Percentiles rank a stretch among this genome's conserved stretches.
Conservation (phyloP, 2,329 filamentous ascomycete species). For the Rosellinia necatrix region DNA sequence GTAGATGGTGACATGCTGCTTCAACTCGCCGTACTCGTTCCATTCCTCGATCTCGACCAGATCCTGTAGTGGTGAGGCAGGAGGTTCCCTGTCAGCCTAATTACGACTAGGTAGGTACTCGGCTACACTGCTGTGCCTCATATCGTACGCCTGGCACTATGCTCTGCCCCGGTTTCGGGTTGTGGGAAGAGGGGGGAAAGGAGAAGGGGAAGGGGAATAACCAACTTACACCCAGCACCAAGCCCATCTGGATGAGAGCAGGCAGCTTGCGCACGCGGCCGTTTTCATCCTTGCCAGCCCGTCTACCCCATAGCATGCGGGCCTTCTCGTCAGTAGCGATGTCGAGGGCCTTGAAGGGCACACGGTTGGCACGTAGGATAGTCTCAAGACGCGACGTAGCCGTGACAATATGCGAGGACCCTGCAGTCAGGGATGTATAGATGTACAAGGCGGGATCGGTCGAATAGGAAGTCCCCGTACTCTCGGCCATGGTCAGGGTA, state of each 20-base stretch:
- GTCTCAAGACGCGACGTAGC: constrained; percentile 95
- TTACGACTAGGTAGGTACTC: neutral
- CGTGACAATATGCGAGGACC: constrained; percentile 94
- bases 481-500: constrained; percentile 36
- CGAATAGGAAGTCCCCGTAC: constrained; percentile 49
- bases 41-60: constrained; percentile 95
- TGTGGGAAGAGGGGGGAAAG: too few species aligned
- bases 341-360: constrained; percentile 92
- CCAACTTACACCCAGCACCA: constrained; percentile 78
- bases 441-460: constrained; percentile 81
- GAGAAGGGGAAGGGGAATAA: neutral
- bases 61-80: constrained; percentile 62
- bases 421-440: constrained; percentile 93
- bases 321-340: constrained; percentile 88
- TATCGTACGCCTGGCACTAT: too few species aligned
- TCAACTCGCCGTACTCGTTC: constrained; percentile 98
- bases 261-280: constrained; percentile 78
- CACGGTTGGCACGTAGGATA: constrained; percentile 91
- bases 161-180: too few species aligned
- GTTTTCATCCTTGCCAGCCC: constrained; percentile 71
- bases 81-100: constrained; percentile 9
- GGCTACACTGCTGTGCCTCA: too few species aligned
- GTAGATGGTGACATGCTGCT: constrained; percentile 77
- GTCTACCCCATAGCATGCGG: constrained; percentile 83
- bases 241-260: constrained; percentile 82